Conservation (phyloP, 345 rosid species). For the Aethionema arabicum region DNA sequence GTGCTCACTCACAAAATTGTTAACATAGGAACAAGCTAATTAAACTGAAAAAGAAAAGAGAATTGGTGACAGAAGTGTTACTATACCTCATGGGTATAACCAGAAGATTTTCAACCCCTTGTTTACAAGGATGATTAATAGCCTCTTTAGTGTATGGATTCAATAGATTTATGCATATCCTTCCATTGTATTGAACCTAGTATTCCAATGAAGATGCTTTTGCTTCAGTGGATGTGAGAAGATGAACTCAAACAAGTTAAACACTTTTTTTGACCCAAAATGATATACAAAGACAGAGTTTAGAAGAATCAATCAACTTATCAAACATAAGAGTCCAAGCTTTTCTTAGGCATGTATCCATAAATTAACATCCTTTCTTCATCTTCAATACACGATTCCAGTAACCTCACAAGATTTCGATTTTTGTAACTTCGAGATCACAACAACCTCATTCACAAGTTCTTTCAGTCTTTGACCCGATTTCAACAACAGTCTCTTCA, state of each 20-base stretch:
- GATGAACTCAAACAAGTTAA: not conserved
- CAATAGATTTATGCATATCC: constrained; percentile 50
- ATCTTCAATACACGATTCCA: constrained; percentile 57
- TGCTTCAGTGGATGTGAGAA: constrained; percentile 32
- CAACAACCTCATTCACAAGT: constrained; percentile 55
- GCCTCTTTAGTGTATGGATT: constrained; percentile 94
- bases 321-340: constrained; percentile 48
- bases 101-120: constrained; percentile 80
- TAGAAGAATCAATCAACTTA: constrained; percentile 25
- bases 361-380: constrained; percentile 61
- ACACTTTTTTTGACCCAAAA: not conserved
- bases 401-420: constrained; percentile 56
- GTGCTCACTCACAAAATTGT: constrained; percentile 96
- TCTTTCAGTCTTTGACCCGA: constrained; percentile 66
- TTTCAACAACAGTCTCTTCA: constrained; percentile 51
- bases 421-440: constrained; percentile 67
- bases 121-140: constrained; percentile 76
- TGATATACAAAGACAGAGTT: not conserved
- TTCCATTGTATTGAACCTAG: constrained; percentile 41
- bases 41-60: constrained; percentile 12
- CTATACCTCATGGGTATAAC: constrained; percentile 91
- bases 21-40: constrained; percentile 13
- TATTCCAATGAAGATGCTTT: constrained; percentile 42
- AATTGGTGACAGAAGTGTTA: not conserved
- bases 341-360: constrained; percentile 47